Base-by-base conservation (phyloP, 1,139 yeast genomes). In the Saccharomyces hybrid region DNA sequence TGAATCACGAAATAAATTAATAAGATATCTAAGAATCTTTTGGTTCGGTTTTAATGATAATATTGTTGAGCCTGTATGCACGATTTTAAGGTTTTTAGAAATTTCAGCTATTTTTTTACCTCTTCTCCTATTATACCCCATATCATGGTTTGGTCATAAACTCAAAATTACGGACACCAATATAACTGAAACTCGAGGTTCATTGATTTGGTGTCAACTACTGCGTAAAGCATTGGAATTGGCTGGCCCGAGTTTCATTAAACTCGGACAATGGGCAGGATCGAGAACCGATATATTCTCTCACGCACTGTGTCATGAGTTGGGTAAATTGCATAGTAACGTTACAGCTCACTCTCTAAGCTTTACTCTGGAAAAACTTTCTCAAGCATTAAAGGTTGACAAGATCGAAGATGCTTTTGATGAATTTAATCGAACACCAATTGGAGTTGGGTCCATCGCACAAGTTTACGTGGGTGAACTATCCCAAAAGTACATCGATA, bases 181-280 rank as follows among this genome's bases (percentile, higher is more conserved):
- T 52, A 49, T 46, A 6, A 54, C 70, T n/a, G 75, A 78, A 19
- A 75, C 83, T 38, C 63, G 76, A 1, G 97, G 97, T 0, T 81
- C 91, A 0, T 64, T 78, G 28, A 52, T 83, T 28, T 93, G 97
- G 97, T 91, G 80, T 69, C 71, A 72, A 54, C 74, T 84, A 56
- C 71, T 91, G 46, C 77, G 91, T 52, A 74, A 81, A 73, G 75
- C 87, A 1, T 82, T 95, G 58, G 97, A 93, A 68, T 60, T 76
- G 29, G 97, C 97, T 0, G 99, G 99, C 1, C 96, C 99, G 1
- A 86, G 96, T 5, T 93, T 93, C 70, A 88, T 93, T 58, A 93
- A 93, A 70, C 78, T 93, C 59, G 99, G 98, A 3, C 99, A 95
- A 75, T 93, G 99, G 99, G 99, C 99, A 0, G 98, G 98, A 2